Conservation (phyloP, 495 filamentous ascomycete species). For the Penicillium macrosclerotiorum region DNA sequence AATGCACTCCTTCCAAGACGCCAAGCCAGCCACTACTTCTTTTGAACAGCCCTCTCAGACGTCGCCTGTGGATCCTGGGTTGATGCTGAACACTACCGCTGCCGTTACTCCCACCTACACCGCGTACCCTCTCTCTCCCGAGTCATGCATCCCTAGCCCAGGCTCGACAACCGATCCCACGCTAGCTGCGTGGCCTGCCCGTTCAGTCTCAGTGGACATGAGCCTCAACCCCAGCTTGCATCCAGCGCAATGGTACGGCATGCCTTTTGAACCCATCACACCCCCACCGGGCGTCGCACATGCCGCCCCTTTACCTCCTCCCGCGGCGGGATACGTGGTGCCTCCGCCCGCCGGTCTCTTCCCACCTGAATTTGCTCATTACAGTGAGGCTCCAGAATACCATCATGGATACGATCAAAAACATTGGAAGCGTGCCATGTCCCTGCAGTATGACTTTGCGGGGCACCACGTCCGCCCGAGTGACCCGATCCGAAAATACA, state of each 20-base stretch:
- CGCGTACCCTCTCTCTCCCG: constrained; percentile 27
- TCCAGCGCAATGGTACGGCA: constrained; percentile 33
- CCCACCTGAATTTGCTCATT: constrained; percentile 16
- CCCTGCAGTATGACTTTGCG: constrained; percentile 30
- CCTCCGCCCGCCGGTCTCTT: constrained; percentile 20
- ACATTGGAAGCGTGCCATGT: constrained; percentile 35
- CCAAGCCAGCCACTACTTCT: constrained; percentile 23
- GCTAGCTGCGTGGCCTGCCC: constrained; percentile 19
- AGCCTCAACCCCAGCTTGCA: constrained; percentile 17
- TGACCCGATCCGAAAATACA: constrained; percentile 26
- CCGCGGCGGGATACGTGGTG: constrained; percentile 24
- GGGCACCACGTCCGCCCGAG: constrained; percentile 20
- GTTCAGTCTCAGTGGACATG: constrained; percentile 26
- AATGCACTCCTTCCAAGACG: constrained; percentile 12
- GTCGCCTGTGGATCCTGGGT: constrained; percentile 21
- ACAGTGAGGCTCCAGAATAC: constrained; percentile 18
- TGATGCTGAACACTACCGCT: constrained; percentile 22
- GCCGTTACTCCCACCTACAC: constrained; percentile 22
- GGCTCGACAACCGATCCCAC: constrained; percentile 8
- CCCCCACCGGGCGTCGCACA: constrained; percentile 28
- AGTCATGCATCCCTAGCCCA: constrained; percentile 26
- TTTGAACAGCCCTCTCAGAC: constrained; percentile 31
- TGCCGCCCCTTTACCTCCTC: constrained; percentile 22
- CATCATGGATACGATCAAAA: constrained; percentile 28
- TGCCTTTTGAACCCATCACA: constrained; percentile 31